Conservation (phyloP, 192 early-diverging fungal species). For the Rhizophlyctis rosea region DNA sequence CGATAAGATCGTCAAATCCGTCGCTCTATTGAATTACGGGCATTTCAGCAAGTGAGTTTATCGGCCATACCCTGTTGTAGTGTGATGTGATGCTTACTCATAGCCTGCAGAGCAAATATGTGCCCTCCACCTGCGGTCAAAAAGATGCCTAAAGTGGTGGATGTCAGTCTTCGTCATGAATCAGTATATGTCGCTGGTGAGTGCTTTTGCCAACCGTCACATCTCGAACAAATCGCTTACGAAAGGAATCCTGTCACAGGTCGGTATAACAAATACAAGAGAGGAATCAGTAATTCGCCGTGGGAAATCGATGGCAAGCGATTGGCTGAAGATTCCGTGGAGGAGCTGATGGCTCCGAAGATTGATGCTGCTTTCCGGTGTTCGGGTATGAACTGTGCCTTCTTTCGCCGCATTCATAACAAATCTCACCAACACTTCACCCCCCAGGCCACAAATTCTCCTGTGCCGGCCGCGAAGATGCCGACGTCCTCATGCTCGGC, state of each 20-base stretch:
- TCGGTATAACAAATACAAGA: constrained; percentile 43
- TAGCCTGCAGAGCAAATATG: constrained; percentile 11
- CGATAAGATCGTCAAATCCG: constrained; percentile 36
- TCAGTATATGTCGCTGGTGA: constrained; percentile 31
- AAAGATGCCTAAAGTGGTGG: background rate
- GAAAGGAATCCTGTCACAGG: constrained; percentile 44
- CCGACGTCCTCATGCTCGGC: constrained; percentile 93
- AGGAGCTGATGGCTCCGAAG: constrained; percentile 68
- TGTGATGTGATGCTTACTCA: constrained; percentile 1
- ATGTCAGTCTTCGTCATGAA: constrained; percentile 15
- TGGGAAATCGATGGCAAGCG: constrained; percentile 71
- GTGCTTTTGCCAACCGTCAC: background rate
- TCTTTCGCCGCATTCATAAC: background rate
- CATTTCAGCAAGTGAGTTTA: constrained; percentile 23
- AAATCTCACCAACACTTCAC: too few relatives aligned
- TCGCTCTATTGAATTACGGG: constrained; percentile 14
- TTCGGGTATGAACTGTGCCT: constrained; percentile 42
- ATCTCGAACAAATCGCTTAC: background rate
- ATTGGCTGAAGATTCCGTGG: constrained; percentile 72
- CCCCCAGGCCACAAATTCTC: constrained; percentile 68
- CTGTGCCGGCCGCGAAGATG: constrained; percentile 87
- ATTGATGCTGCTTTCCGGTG: constrained; percentile 53
- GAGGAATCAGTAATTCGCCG: constrained; percentile 78
- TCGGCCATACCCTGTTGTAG: background rate
- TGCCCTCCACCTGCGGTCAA: constrained; percentile 15